Evolutionary conservation across 441 rosid genomes (phyloP).

Genomic region (Adansonia gregorii): DNA sequence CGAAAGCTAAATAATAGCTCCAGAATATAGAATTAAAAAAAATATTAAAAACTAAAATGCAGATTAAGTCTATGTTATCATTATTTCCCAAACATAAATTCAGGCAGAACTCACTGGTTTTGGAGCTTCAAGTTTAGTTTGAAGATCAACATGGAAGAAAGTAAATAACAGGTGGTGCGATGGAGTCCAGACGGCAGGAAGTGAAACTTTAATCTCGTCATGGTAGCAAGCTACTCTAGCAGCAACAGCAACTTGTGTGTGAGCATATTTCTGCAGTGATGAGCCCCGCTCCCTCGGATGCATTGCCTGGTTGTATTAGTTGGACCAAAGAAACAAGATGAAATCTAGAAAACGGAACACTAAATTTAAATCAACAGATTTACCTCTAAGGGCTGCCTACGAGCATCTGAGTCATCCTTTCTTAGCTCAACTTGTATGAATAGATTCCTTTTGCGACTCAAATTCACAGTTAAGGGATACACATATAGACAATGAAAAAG

Average conservation of each 20-base stretch:
- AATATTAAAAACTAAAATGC: slow-evolving; percentile 12
- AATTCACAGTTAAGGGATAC: slow-evolving; percentile 83
- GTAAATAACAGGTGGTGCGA: slow-evolving; percentile 95
- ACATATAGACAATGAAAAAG: slow-evolving; percentile 94
- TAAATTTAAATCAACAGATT: slow-evolving; percentile 30
- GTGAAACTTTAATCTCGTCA: slow-evolving; percentile 92
- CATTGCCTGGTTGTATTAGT: slow-evolving; percentile 66
- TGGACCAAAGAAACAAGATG: slow-evolving; percentile 35
- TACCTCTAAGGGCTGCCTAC: slow-evolving; percentile 97
- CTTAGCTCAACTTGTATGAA: slow-evolving; percentile 92
- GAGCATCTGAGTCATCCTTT: slow-evolving; percentile 92
- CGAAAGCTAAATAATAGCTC: neutral
- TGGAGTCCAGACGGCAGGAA: slow-evolving; percentile 95
- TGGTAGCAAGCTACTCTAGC: slow-evolving; percentile 91
- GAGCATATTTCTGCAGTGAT: slow-evolving; percentile 81
- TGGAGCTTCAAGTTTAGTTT: slow-evolving; percentile 98
- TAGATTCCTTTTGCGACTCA: slow-evolving; percentile 94
- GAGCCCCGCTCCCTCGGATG: slow-evolving; percentile 86
- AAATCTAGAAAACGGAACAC: slow-evolving; percentile 23
- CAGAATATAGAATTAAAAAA: neutral
- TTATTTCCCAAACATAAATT: slow-evolving; percentile 23
- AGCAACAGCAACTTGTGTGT: slow-evolving; percentile 93
- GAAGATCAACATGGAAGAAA: slow-evolving; percentile 97
- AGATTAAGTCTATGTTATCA: neutral
- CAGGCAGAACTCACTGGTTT: slow-evolving; percentile 72